Conservation (phyloP, 805 yeast species). For the Barnettozyma vustinii region DNA sequence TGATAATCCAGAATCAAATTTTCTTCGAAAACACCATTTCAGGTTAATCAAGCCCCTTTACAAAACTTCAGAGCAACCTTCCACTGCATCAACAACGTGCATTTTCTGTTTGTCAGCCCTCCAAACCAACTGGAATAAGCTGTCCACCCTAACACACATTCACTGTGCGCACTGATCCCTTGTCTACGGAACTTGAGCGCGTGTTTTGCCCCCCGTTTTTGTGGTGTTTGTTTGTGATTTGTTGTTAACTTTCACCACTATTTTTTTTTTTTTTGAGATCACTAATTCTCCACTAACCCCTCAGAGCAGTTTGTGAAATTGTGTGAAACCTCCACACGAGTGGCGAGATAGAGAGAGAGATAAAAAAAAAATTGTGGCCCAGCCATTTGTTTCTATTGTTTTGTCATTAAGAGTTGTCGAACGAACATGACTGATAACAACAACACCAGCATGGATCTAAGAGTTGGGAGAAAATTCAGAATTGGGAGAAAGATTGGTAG, state of each 20-base stretch:
- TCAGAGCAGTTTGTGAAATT: neutral
- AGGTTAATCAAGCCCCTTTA: neutral
- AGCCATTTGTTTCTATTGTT: neutral
- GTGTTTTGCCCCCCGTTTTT: neutral
- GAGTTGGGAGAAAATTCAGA: conserved; percentile 91
- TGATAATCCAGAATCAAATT: neutral
- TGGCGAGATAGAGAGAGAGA: no score
- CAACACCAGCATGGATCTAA: conserved; percentile 49
- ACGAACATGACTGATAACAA: conserved; percentile 1
- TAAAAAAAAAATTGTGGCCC: neutral
- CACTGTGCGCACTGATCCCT: neutral
- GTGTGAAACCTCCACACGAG: neutral
- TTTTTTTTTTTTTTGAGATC: no score
- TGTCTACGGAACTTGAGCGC: neutral
- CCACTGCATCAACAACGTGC: neutral
- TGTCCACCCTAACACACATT: neutral
- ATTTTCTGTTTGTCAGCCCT: neutral
- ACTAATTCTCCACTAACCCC: neutral
- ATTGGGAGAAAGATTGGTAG: conserved; percentile 94
- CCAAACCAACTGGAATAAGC: neutral
- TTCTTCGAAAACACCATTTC: neutral
- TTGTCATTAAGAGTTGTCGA: neutral
- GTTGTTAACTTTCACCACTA: no score
- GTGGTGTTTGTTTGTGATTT: neutral
- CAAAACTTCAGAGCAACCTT: neutral